A percentile compares a stretch with the other conserved stretches of the same genome.
phyloP scores from a whole-genome alignment of 23 red algal species.

The Gracilaria gracilis region DNA sequence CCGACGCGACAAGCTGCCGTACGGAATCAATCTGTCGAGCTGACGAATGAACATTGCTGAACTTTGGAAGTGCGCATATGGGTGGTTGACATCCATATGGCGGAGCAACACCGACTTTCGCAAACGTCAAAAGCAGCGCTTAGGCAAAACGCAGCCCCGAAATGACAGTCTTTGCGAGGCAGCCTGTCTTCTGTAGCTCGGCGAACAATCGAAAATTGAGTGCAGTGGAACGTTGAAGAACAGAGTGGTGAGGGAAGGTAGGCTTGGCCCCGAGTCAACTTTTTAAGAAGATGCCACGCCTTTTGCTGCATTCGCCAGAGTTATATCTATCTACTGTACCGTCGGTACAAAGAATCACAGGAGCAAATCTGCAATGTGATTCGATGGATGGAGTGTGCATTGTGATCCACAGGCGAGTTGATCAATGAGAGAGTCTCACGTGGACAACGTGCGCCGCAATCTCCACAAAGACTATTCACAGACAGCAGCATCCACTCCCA shows the following conservation, averaged over 20 bases:
- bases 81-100: slow-evolving; percentile 12
- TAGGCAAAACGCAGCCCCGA: background rate
- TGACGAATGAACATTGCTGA: slow-evolving; percentile 50
- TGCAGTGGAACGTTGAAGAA: background rate
- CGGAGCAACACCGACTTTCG: background rate
- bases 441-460: background rate
- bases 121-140: background rate
- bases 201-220: background rate
- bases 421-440: background rate
- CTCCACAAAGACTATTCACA: background rate
- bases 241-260: background rate
- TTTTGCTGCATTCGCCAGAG: too few relatives aligned
- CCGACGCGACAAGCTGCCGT: background rate
- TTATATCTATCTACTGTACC: too few relatives aligned
- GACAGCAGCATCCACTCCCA: too few relatives aligned
- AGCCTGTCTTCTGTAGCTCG: background rate
- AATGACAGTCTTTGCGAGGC: background rate
- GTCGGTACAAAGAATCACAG: too few relatives aligned
- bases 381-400: background rate
- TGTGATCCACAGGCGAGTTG: slow-evolving; percentile 13
- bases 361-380: slow-evolving; percentile 20
- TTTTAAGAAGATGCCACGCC: too few relatives aligned
- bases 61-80: background rate
- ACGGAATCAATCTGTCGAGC: slow-evolving; percentile 32
- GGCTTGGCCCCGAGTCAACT: too few relatives aligned